Evolutionary conservation across 805 yeast genomes (phyloP), one percentile per base, ranked within the genome.

Genomic region (Citeromyces nyonsensis): DNA sequence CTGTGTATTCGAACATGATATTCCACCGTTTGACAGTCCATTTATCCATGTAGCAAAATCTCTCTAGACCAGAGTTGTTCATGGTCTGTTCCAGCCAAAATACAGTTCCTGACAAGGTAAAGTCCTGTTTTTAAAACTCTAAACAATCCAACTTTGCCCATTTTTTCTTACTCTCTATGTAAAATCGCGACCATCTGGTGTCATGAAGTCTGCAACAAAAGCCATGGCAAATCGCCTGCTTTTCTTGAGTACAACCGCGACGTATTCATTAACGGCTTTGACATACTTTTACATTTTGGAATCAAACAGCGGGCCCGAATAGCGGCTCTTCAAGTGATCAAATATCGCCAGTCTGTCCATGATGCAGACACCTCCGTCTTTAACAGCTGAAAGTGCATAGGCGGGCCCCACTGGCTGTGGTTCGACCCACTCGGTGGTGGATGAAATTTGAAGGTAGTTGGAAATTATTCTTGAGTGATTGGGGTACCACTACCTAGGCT

Each of bases 281-380:
- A 12, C 26, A 18, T 26, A 25, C 14, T 26, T 26, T n/a, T 26
- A 12, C n/a, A 14, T 14, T 10, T 27, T 18, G 7, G 13, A 10
- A 9, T 15, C 7, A n/a, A 27, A 27, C 10, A 14, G 10, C 10
- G 29, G 29, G 13, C 15, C 13, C n/a, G 29, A 27, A 13, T 26
- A 25, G 24, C 18, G 20, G n/a, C 9, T n/a, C 9, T 24, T 26
- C 7, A 32, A 25, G 11, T 18, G 26, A 11, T 32, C 29, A 8
- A 25, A 25, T 24, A 32, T 32, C 6, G 26, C 28, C 10, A 20
- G 18, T 26, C 34, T 32, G 7, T 29, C 34, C 34, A 32, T 32
- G 13, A 26, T 29, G n/a, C 24, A 24, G 11, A 15, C 26, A 6
- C 13, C 34, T n/a, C 14, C 29, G 10, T 25, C 14, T 10, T 15